Base-by-base conservation (phyloP, 768 basidiomycete species). In the Tylopilus subfusipes region DNA sequence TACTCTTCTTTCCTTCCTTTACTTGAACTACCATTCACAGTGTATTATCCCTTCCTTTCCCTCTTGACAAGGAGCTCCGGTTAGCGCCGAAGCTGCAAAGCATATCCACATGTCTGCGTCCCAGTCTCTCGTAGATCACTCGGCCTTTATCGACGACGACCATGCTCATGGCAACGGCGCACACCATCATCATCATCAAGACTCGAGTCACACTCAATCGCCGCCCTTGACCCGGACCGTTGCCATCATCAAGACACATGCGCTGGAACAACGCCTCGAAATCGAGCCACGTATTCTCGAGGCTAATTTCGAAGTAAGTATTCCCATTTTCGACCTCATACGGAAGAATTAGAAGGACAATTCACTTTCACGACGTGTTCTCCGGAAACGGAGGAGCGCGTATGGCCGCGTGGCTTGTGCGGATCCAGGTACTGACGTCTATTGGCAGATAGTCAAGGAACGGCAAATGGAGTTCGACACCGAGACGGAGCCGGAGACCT, bases 401-500 rank as follows among this genome's bases (percentile, higher is more conserved):
- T 56, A 50, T 45, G 43, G 29, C 27, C 34, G 47, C 48, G 42
- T 50, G 55, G 46, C 40, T 33, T n/a, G 39, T n/a, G 53, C 56
- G 57, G 54, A 61, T 68, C 50, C 58, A 22, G 21, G n/a, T 30
- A 50, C 52, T 63, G 34, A 69, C 34, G 21, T 56, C 55, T 51
- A 9, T 59, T 50, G 57, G 29, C 67, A 88, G 88, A 90, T 93
- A 63, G 82, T 90, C 54, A 93, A 93, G 70, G 91, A 92, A 69
- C 75, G 91, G 19, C 90, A 90, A 69, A 90, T 93, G 86, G 88
- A 89, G 59, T 92, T 93, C 62, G 90, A 92, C 64, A 80, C 82
- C 16, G 90, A 92, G 63, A 81, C 85, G 13, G 90, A 93, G 60
- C 88, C 87, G 24, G 90, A 90, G 30, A 82, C 84, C 1, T 76